A percentile compares a stretch with the other conserved stretches of the same genome.
Conservation (phyloP, 2,329 filamentous ascomycete genomes). For the Pseudogymnoascus verrucosus region DNA sequence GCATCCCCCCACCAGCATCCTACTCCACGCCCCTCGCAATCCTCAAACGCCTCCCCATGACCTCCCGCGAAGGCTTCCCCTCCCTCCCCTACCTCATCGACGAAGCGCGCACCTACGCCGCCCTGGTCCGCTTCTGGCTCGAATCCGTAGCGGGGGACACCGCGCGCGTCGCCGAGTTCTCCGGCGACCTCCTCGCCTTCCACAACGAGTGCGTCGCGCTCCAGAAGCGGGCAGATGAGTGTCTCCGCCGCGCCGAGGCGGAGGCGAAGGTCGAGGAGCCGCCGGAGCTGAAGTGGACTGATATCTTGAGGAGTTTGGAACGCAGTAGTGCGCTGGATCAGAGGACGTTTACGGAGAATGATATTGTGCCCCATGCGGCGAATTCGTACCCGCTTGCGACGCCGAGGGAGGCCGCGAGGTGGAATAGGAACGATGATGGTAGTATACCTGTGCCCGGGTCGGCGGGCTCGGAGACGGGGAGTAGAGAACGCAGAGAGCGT, state of each 20-base stretch:
- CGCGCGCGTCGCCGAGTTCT: conserved; percentile 10
- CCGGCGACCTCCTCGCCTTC: conserved; percentile 27
- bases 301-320: conserved; percentile 23
- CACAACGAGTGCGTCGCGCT: conserved; percentile 25
- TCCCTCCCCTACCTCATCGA: conserved; percentile 91
- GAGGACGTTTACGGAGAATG: not conserved
- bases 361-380: not conserved
- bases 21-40: conserved; percentile 94
- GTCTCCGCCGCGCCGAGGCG: conserved; percentile 23
- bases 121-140: conserved; percentile 73
- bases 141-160: conserved; percentile 36
- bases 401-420: not conserved
- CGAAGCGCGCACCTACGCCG: conserved; percentile 74
- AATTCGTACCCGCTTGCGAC: not conserved
- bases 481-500: conserved; percentile 20
- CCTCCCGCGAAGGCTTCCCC: conserved; percentile 83
- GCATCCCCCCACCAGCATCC: conserved; percentile 62
- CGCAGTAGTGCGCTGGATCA: not conserved
- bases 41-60: conserved; percentile 68
- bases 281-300: conserved; percentile 21
- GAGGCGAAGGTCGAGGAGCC: conserved; percentile 17
- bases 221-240: conserved; percentile 27
- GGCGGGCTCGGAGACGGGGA: conserved; percentile 19
- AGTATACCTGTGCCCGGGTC: conserved; percentile 13
- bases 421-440: not conserved